phyloP scores from a whole-genome alignment of 2,329 filamentous ascomycete species.

The Neofusicoccum sp. region DNA sequence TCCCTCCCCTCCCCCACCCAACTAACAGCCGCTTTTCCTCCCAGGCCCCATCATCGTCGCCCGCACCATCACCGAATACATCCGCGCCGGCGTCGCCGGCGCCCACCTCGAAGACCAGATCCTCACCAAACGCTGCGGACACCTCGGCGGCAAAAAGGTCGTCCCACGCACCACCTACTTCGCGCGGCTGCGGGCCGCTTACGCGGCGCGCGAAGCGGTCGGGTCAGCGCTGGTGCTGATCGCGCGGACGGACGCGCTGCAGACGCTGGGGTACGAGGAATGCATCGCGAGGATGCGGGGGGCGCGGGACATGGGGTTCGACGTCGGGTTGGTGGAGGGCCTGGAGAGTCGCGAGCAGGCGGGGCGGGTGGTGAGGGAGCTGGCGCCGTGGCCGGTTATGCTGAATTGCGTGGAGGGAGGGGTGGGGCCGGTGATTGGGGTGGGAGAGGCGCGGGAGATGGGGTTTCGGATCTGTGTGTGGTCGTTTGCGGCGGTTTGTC shows the following conservation, averaged over 20 bases:
- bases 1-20: constrained; percentile 46
- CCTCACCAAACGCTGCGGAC: constrained; percentile 63
- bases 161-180: constrained; percentile 53
- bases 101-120: constrained; percentile 65
- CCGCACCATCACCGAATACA: constrained; percentile 52
- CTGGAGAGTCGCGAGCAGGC: constrained; percentile 53
- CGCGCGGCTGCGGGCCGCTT: constrained; percentile 58
- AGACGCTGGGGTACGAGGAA: constrained; percentile 57
- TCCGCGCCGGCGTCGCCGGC: constrained; percentile 55
- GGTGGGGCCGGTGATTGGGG: constrained; percentile 53
- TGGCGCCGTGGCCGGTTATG: constrained; percentile 52
- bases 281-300: constrained; percentile 51
- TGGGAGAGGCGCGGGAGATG: constrained; percentile 52
- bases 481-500: constrained; percentile 50
- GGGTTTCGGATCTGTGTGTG: constrained; percentile 62
- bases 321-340: constrained; percentile 61
- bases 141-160: constrained; percentile 61
- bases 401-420: constrained; percentile 60
- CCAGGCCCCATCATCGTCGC: constrained; percentile 31
- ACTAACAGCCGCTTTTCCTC: no score
- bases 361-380: constrained; percentile 43
- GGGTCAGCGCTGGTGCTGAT: constrained; percentile 62
- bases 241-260: constrained; percentile 62
- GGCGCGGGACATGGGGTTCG: constrained; percentile 57
- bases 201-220: constrained; percentile 47